These are phyloP conservation scores for Xerocomellus amylosporus DNA, from an alignment of 768 basidiomycete species.

Conservation along the genomic window DNA sequence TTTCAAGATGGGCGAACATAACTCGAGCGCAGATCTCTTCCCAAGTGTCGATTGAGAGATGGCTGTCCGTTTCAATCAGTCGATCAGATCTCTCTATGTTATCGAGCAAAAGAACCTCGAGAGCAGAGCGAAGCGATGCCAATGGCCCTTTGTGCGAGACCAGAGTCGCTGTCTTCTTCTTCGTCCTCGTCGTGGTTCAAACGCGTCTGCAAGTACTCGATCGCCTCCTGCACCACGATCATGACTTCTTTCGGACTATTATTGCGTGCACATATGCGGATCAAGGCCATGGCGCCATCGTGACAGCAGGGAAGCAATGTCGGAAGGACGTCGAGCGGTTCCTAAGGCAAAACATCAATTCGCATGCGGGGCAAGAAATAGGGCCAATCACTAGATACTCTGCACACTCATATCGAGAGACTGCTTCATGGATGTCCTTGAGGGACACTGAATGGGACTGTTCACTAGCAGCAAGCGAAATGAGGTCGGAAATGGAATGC, in stretches of 20 bases:
- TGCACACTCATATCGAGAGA: conserved; percentile 13
- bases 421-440: conserved; percentile 14
- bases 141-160: conserved; percentile 13
- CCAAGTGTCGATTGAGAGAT: conserved; percentile 25
- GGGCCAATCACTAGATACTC: conserved; percentile 16
- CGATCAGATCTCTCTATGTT: background rate
- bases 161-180: conserved; percentile 9
- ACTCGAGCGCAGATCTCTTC: conserved; percentile 22
- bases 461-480: conserved; percentile 16
- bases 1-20: conserved; percentile 20
- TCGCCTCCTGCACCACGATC: conserved; percentile 39
- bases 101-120: conserved; percentile 16
- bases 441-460: conserved; percentile 10
- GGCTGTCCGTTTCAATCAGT: conserved; percentile 15
- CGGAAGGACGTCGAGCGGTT: conserved; percentile 40
- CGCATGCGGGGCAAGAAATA: background rate
- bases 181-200: conserved; percentile 17
- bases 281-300: conserved; percentile 32
- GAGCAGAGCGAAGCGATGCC: conserved; percentile 20
- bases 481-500: conserved; percentile 16
- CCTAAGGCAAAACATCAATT: conserved; percentile 25
- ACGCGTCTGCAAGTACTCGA: conserved; percentile 31
- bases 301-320: conserved; percentile 31
- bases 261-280: conserved; percentile 30
- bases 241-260: conserved; percentile 42